phyloP scores from a whole-genome alignment of 2,329 filamentous ascomycete species.

The Hypoxylon sp. region DNA sequence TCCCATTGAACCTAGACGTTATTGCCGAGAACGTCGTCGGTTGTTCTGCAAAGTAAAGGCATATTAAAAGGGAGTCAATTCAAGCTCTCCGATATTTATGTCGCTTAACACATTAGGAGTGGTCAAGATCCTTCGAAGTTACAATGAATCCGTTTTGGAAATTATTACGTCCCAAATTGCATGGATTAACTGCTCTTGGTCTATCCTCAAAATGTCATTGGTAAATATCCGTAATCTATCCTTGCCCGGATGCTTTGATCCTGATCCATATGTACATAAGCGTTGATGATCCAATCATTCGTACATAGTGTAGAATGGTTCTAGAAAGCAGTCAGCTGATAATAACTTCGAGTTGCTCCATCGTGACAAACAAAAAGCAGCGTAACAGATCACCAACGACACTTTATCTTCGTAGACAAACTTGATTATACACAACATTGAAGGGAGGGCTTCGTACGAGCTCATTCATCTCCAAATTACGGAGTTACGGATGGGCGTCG shows the following conservation, averaged over 20 bases:
- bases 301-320: slow-evolving; percentile 21
- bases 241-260: neutral
- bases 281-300: slow-evolving; percentile 1
- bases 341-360: neutral
- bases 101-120: neutral
- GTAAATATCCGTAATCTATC: slow-evolving; percentile 1
- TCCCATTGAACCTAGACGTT: neutral
- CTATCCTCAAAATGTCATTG: slow-evolving; percentile 2
- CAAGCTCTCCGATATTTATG: neutral
- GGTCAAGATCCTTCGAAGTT: neutral
- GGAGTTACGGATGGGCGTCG: neutral
- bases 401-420: slow-evolving; percentile 3
- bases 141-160: neutral
- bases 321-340: slow-evolving; percentile 17
- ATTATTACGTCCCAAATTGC: neutral
- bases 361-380: slow-evolving; percentile 6
- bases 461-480: neutral
- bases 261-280: slow-evolving; percentile 4
- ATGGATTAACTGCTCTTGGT: neutral
- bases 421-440: neutral
- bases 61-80: neutral
- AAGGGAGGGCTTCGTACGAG: slow-evolving; percentile 1
- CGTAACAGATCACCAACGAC: neutral
- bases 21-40: neutral
- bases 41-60: neutral